Base-by-base conservation (phyloP, 2,329 filamentous ascomycete genomes). In the Scedosporium apiospermum region DNA sequence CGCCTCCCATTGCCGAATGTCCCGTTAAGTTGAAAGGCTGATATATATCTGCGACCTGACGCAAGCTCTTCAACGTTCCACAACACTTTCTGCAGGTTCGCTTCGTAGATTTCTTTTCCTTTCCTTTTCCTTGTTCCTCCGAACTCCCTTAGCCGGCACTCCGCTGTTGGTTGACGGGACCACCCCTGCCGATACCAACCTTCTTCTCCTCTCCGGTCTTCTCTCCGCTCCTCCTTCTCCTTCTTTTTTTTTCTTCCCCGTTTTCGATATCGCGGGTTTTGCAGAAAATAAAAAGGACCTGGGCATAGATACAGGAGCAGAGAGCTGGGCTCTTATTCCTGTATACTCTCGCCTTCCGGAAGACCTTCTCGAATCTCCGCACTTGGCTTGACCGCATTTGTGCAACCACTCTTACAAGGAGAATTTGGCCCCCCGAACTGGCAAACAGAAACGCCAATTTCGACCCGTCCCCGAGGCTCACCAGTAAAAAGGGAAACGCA, bases 1-100 rank as follows among this genome's bases (percentile, higher is more conserved):
- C 55, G n/a, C 55, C 55, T n/a, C 18, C 23, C 7, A 23, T 55
- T 58, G 55, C 55, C 55, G 55, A 58, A 38, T 26, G n/a, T 18
- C 26, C 55, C 55, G 12, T 34, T 18, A 23, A 58, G 12, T 23
- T 58, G 34, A 38, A 38, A 58, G 55, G 55, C 34, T 23, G 55
- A 58, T 58, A 58, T 58, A 58, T 58, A 58, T 58, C 55, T 41
- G 55, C 34, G 27, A 58, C 55, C 27, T 38, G 16, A 58, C 55
- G 55, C 27, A 16, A 6, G 6, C 5, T 6, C 34, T 38, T 41
- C n/a, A 14, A 27, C 34, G 55, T 58, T 41, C 27, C 55, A 34
- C 34, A 23, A 23, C 53, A 14, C 23, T 27, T 58, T 58, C 55
- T 41, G 55, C 27, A 58, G n/a, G 55, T 58, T 58, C 55, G 23